Conservation (phyloP, 495 filamentous ascomycete genomes). For the Podospora pseudopauciseta region DNA sequence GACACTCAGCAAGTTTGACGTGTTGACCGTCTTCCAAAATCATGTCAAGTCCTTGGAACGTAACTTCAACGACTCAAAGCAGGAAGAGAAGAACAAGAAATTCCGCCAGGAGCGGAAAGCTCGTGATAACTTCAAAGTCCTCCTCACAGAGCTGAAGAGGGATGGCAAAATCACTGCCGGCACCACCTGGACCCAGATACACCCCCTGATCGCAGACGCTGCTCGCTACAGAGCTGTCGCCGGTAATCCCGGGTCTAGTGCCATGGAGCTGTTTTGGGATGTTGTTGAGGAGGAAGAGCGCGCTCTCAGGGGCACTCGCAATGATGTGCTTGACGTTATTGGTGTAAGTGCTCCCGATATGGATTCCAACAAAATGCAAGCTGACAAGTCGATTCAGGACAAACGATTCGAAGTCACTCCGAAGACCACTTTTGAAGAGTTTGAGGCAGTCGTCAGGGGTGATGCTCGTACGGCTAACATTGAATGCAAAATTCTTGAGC, state of each 20-base stretch:
- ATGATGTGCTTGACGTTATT: slow-evolving; percentile 84
- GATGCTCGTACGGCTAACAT: slow-evolving; percentile 84
- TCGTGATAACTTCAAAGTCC: slow-evolving; percentile 70
- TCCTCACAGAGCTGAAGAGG: slow-evolving; percentile 69
- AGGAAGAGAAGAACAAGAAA: slow-evolving; percentile 78
- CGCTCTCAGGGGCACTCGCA: slow-evolving; percentile 71
- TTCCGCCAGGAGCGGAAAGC: slow-evolving; percentile 77
- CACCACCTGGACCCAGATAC: slow-evolving; percentile 82
- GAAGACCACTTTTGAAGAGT: slow-evolving; percentile 84
- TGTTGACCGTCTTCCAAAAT: slow-evolving; percentile 89
- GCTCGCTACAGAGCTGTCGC: slow-evolving; percentile 80
- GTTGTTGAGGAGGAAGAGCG: slow-evolving; percentile 90
- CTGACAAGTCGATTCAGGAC: slow-evolving; percentile 53
- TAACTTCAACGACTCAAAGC: slow-evolving; percentile 80
- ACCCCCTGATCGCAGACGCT: slow-evolving; percentile 74
- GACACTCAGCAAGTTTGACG: slow-evolving; percentile 78
- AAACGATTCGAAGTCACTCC: slow-evolving; percentile 84
- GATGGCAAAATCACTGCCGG: slow-evolving; percentile 86
- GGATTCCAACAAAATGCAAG: not conserved
- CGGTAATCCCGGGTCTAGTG: slow-evolving; percentile 80
- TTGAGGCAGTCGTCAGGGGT: slow-evolving; percentile 67
- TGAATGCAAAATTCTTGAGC: slow-evolving; percentile 64
- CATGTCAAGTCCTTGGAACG: slow-evolving; percentile 91
- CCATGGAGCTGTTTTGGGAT: slow-evolving; percentile 97
- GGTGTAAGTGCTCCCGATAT: slow-evolving; percentile 59